A percentile compares a stretch with the other conserved stretches of the same genome.
phyloP scores from a whole-genome alignment of 1,284 basidiomycete genomes.

The Lentinula novae-zelandiae region DNA sequence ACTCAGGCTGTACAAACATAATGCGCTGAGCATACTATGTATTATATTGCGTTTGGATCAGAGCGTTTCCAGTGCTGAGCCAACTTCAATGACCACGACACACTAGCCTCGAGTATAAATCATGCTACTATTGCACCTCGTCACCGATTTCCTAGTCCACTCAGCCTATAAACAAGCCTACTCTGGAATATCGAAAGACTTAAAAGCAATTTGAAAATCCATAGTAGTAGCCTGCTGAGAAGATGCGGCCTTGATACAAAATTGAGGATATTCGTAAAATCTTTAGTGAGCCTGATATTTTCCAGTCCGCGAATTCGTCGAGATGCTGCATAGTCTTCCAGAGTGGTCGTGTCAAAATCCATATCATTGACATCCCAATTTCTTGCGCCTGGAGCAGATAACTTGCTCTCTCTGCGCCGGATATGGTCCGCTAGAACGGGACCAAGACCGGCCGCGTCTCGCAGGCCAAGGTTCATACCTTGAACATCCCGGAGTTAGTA shows the following conservation, averaged over 20 bases:
- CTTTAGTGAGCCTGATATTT: slow-evolving; percentile 6
- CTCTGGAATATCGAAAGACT: slow-evolving; percentile 1
- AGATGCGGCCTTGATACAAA: slow-evolving; percentile 1
- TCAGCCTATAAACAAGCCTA: not conserved
- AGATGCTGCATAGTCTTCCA: slow-evolving; percentile 2
- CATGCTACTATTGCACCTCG: too few species aligned
- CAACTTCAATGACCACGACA: too few species aligned
- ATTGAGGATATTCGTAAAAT: not conserved
- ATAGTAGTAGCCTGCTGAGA: not conserved
- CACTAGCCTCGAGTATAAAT: too few species aligned
- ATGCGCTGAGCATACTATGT: too few species aligned
- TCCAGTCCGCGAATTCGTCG: not conserved
- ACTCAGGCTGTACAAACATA: too few species aligned
- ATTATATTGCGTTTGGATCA: too few species aligned
- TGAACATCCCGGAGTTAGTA: slow-evolving; percentile 18
- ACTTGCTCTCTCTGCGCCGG: not conserved
- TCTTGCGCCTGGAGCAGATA: too few species aligned
- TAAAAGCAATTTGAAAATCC: not conserved
- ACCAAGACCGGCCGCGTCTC: slow-evolving; percentile 35
- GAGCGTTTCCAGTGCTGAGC: too few species aligned
- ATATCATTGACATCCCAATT: not conserved
- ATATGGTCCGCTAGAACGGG: slow-evolving; percentile 11
- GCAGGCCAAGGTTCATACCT: slow-evolving; percentile 43
- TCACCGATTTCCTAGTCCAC: slow-evolving; percentile 8
- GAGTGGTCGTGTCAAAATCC: not conserved